phyloP scores from a whole-genome alignment of 352 stramenopile species.

The Globisporangium abappressorium region DNA sequence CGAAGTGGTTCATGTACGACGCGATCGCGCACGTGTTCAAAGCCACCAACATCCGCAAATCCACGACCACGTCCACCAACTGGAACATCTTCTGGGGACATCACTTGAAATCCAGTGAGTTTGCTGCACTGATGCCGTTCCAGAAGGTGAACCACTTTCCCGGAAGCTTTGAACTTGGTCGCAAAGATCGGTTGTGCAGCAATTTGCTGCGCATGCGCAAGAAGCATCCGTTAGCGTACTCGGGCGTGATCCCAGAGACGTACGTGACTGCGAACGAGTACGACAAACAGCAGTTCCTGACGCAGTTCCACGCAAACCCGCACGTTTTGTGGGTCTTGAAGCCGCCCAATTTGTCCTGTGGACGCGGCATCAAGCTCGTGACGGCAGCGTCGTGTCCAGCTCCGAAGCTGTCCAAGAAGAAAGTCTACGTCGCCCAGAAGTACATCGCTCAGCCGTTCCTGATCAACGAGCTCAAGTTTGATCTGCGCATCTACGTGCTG shows the following conservation, averaged over 20 bases:
- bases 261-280: conserved; percentile 71
- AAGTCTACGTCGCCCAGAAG: conserved; percentile 63
- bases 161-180: conserved; percentile 71
- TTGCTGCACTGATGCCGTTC: conserved; percentile 38
- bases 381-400: conserved; percentile 31
- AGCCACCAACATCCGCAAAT: conserved; percentile 21
- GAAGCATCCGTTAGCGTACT: conserved; percentile 46
- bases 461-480: conserved; percentile 91
- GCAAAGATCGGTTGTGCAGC: conserved; percentile 65
- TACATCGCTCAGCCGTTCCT: conserved; percentile 81
- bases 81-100: conserved; percentile 81
- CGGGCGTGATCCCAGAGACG: conserved; percentile 64
- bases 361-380: conserved; percentile 74
- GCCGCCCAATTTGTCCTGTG: conserved; percentile 73
- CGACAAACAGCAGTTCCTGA: conserved; percentile 61
- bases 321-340: conserved; percentile 77
- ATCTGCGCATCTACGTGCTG: conserved; percentile 89
- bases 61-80: conserved; percentile 17
- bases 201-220: conserved; percentile 67
- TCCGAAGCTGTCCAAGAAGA: conserved; percentile 68
- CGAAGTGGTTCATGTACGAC: conserved; percentile 78
- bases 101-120: conserved; percentile 50
- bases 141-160: conserved; percentile 77
- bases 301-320: conserved; percentile 39
- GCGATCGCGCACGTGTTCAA: conserved; percentile 62